phyloP scores from a whole-genome alignment of 2,329 filamentous ascomycete species.

The Lanzia echinophila region DNA sequence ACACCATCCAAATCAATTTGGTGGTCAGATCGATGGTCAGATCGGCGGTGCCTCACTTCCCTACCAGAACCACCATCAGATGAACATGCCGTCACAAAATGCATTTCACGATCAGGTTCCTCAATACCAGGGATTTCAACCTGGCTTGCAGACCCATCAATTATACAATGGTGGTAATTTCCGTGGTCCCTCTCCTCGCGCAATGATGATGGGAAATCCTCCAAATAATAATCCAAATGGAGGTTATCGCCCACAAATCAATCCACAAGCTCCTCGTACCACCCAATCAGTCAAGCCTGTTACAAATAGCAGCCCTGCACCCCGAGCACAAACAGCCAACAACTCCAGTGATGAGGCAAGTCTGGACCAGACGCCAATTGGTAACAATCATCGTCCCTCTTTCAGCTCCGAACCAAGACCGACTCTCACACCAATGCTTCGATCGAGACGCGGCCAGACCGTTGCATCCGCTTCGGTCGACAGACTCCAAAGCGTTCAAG shows the following conservation, averaged over 20 bases:
- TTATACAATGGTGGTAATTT: background rate
- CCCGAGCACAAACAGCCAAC: background rate
- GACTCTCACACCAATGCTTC: conserved; percentile 16
- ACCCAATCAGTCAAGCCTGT: background rate
- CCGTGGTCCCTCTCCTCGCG: background rate
- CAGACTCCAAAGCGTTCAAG: conserved; percentile 12
- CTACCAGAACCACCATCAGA: background rate
- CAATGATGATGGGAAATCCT: background rate
- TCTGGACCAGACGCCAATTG: background rate
- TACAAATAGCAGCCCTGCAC: background rate
- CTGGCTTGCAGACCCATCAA: background rate
- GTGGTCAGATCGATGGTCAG: background rate
- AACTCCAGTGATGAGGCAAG: background rate
- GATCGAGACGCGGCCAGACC: conserved; percentile 18
- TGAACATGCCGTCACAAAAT: background rate
- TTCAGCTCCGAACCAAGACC: conserved; percentile 11
- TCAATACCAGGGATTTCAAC: background rate
- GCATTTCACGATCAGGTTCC: background rate
- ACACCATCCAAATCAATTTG: background rate
- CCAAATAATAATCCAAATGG: background rate
- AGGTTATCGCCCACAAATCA: background rate
- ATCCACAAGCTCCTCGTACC: too few species aligned
- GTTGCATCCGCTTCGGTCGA: conserved; percentile 14
- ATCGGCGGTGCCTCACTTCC: background rate
- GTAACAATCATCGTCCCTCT: background rate